Base-by-base conservation (phyloP, 2,329 filamentous ascomycete genomes). In the Grosmannia penicillata region DNA sequence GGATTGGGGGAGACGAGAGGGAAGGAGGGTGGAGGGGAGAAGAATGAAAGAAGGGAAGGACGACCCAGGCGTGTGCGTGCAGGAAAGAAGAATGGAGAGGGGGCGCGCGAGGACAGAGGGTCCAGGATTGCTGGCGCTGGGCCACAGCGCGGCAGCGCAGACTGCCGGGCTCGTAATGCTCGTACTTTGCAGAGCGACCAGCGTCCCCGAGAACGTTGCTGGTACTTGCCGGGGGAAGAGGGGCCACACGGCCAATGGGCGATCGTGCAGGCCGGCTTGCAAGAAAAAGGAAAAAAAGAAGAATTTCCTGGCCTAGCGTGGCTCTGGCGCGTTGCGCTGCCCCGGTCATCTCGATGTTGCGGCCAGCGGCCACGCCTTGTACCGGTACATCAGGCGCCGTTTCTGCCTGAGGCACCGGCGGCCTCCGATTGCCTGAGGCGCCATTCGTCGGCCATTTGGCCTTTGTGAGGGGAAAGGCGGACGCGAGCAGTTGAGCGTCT, bases 301-400 rank as follows among this genome's bases (percentile, higher is more conserved):
- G 39, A 31, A 42, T 39, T 36, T 30, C 23, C 39, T 33, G 30
- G 41, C 26, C 35, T 43, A 45, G 43, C 43, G 43, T 38, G 31
- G 43, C 37, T 44, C 42, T 36, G 42, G 43, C 43, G 40, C 37
- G 41, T 41, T 31, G 38, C 38, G 38, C 33, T 37, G 40, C 33
- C 33, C 33, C 28, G 32, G 29, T 29, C 35, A 26, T 11, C 15
- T 37, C 19, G 36, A 17, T 37, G 33, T 28, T 31, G 10, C 22
- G 29, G 23, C 28, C 18, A 23, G 30, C 8, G 21, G 8, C 11
- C 30, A 33, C 22, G 21, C 37, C 37, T 38, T 38, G 38, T 39
- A 39, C 37, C 37, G 15, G 32, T 39, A 39, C 37, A 38, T 38
- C 22, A 14, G 29, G 30, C 14, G 14, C 10, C n/a, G 10, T 33